Conservation (phyloP, 352 stramenopile genomes). For the Globisporangium mamillatum region DNA sequence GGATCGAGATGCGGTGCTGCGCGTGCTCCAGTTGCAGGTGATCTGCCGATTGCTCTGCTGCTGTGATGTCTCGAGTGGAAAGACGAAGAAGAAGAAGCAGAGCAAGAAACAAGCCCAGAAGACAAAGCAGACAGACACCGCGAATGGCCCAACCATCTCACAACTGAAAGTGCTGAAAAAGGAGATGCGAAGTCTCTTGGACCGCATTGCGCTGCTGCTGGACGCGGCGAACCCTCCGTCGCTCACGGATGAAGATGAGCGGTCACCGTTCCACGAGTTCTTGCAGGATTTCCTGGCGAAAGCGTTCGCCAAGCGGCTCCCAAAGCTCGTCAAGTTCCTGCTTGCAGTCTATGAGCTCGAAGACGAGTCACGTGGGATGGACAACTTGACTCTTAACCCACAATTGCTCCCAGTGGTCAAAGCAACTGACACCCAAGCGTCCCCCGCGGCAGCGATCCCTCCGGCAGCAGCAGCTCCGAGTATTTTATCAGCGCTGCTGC, state of each 20-base stretch:
- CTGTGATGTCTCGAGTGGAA: conserved; percentile 26
- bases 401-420: conserved; percentile 12
- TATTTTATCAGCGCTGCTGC: conserved; percentile 59
- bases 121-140: neutral
- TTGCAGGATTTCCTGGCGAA: conserved; percentile 46
- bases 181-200: conserved; percentile 63
- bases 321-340: conserved; percentile 48
- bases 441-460: neutral
- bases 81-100: conserved; percentile 29
- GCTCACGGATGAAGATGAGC: conserved; percentile 60
- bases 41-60: conserved; percentile 53
- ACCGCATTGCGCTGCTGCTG: conserved; percentile 70
- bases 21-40: conserved; percentile 62
- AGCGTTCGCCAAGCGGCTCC: conserved; percentile 38
- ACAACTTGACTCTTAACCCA: conserved; percentile 12
- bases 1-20: conserved; percentile 37
- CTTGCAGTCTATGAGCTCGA: conserved; percentile 56
- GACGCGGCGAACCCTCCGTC: conserved; percentile 67
- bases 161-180: conserved; percentile 33
- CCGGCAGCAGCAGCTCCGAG: conserved; percentile 28
- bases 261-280: conserved; percentile 73
- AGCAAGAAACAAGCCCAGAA: neutral
- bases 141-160: neutral
- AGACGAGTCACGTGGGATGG: conserved; percentile 28
- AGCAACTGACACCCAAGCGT: neutral